phyloP scores from a whole-genome alignment of 208 protist genomes.

The Leishmania braziliensis region DNA sequence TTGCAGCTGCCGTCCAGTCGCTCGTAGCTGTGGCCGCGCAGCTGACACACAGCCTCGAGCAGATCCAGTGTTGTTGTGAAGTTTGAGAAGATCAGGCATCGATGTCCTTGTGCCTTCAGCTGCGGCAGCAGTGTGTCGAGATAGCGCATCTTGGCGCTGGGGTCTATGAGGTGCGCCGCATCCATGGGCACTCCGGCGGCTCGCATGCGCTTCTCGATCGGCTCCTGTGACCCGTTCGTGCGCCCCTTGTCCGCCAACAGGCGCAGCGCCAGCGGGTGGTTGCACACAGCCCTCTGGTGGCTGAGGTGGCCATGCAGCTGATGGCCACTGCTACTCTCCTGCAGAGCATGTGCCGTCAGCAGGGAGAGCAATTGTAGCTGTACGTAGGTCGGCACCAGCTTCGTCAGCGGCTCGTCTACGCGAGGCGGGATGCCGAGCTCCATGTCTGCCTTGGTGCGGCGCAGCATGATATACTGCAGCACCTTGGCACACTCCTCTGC shows the following conservation, averaged over 20 bases:
- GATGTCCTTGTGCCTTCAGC: slow-evolving; percentile 80
- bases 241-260: slow-evolving; percentile 61
- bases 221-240: slow-evolving; percentile 8
- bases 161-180: slow-evolving; percentile 62
- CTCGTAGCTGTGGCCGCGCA: slow-evolving; percentile 81
- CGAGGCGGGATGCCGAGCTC: slow-evolving; percentile 97
- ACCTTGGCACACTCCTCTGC: slow-evolving; percentile 68
- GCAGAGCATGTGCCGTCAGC: slow-evolving; percentile 59
- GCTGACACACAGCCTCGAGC: slow-evolving; percentile 75
- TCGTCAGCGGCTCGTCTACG: slow-evolving; percentile 82
- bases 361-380: slow-evolving; percentile 79
- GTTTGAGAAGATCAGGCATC: slow-evolving; percentile 92
- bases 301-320: slow-evolving; percentile 59
- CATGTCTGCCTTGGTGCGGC: slow-evolving; percentile 96
- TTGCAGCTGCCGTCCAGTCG: slow-evolving; percentile 81
- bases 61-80: slow-evolving; percentile 90
- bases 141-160: slow-evolving; percentile 93
- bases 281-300: slow-evolving; percentile 86
- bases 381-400: slow-evolving; percentile 70
- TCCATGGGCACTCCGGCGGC: slow-evolving; percentile 64
- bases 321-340: slow-evolving; percentile 31
- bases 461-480: slow-evolving; percentile 93
- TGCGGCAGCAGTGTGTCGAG: slow-evolving; percentile 92
- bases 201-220: slow-evolving; percentile 48
- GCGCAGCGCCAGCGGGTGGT: slow-evolving; percentile 78